phyloP scores from a whole-genome alignment of 2,329 filamentous ascomycete genomes.

The Fusarium poae region DNA sequence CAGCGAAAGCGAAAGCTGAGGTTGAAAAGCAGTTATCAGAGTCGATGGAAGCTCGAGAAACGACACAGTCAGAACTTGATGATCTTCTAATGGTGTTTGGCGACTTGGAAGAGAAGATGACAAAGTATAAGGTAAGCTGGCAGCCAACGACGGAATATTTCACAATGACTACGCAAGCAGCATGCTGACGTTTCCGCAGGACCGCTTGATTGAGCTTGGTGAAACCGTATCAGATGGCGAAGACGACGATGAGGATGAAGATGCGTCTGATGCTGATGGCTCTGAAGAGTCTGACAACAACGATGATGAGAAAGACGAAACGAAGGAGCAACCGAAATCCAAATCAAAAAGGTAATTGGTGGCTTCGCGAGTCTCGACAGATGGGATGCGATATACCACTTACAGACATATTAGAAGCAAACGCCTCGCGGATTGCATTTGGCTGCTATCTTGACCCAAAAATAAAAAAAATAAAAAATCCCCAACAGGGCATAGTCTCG shows the following conservation, averaged over 20 bases:
- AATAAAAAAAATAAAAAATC: too few species aligned
- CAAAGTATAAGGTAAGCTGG: conserved; percentile 76
- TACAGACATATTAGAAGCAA: conserved; percentile 48
- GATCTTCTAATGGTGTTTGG: conserved; percentile 85
- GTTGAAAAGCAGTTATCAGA: conserved; percentile 52
- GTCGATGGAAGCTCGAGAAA: conserved; percentile 72
- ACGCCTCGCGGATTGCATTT: conserved; percentile 50
- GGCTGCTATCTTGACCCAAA: conserved; percentile 34
- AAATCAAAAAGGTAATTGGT: conserved; percentile 10
- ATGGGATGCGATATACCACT: conserved; percentile 44
- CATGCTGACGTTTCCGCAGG: conserved; percentile 52
- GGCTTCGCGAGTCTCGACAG: neutral
- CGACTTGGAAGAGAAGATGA: conserved; percentile 82
- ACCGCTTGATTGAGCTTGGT: conserved; percentile 74
- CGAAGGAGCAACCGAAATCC: conserved; percentile 6
- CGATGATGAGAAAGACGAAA: conserved; percentile 24
- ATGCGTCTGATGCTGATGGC: conserved; percentile 37
- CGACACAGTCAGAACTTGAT: conserved; percentile 79
- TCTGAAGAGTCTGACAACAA: conserved; percentile 9
- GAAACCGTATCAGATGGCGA: conserved; percentile 83
- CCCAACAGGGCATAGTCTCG: conserved; percentile 49
- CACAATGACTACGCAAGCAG: neutral
- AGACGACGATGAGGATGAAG: conserved; percentile 70
- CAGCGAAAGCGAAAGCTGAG: conserved; percentile 71
- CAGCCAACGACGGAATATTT: neutral